phyloP scores from a whole-genome alignment of 441 rosid genomes.

The Jatropha podagrica region DNA sequence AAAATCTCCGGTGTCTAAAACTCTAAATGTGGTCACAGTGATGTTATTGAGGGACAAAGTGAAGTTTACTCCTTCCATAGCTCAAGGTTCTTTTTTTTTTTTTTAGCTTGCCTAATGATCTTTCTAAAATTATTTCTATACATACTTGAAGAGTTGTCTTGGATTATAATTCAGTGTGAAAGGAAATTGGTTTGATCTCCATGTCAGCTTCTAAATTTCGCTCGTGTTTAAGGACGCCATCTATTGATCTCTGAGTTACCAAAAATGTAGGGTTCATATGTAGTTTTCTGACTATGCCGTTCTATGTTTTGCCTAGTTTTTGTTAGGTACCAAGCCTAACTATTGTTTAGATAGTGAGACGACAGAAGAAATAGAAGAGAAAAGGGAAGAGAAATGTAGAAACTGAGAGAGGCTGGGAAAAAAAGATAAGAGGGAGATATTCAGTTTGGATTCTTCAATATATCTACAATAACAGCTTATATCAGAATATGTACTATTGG shows the following conservation, averaged over 20 bases:
- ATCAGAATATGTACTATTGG: no score
- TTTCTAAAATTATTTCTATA: background rate
- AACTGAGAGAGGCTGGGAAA: no score
- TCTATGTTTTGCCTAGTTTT: background rate
- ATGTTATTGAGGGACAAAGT: background rate
- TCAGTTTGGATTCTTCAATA: no score
- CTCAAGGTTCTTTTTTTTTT: background rate
- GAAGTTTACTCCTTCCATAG: background rate
- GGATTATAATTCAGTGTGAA: background rate
- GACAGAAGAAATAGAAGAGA: no score
- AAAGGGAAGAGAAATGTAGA: no score
- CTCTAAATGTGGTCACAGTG: no score
- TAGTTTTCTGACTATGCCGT: background rate
- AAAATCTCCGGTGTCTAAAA: background rate
- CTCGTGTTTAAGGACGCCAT: background rate
- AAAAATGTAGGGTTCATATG: background rate
- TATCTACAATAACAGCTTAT: no score
- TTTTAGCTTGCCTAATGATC: background rate
- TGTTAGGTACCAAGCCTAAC: no score
- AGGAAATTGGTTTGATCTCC: background rate
- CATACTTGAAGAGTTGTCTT: background rate
- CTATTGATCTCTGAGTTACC: background rate
- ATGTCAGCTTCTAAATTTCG: background rate
- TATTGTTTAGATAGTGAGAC: no score
- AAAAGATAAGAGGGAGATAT: no score